Conservation (phyloP, 768 basidiomycete species). For the Exidia glandulosa region DNA sequence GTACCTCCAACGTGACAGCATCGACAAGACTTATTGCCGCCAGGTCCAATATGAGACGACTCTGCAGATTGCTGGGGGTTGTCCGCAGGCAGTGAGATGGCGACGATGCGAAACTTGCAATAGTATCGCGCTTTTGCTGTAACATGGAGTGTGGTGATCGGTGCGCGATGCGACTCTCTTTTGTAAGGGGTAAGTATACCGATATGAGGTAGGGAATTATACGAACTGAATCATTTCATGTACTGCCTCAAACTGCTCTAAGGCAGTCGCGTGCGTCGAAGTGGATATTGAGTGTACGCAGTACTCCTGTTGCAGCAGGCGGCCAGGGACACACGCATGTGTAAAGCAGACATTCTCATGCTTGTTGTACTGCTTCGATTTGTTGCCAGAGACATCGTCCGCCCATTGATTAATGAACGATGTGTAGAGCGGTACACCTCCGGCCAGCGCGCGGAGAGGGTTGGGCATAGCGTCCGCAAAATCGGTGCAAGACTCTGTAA, state of each 20-base stretch:
- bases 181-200: neutral
- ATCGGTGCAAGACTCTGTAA: too few relatives aligned
- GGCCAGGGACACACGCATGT: constrained; percentile 24
- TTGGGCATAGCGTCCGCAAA: too few relatives aligned
- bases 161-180: constrained; percentile 7
- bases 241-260: constrained; percentile 28
- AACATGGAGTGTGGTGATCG: constrained; percentile 1
- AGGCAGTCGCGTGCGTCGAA: constrained; percentile 23
- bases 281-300: constrained; percentile 30
- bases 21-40: constrained; percentile 8
- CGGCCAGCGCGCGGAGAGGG: constrained; percentile 1
- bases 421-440: constrained; percentile 14
- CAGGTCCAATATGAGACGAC: constrained; percentile 8
- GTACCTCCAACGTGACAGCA: constrained; percentile 7
- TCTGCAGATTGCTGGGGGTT: constrained; percentile 14
- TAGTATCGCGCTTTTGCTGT: neutral
- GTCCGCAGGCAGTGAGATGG: constrained; percentile 7
- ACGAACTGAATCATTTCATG: constrained; percentile 23
- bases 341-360: constrained; percentile 32
- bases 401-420: constrained; percentile 32
- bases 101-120: constrained; percentile 1
- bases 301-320: constrained; percentile 25
- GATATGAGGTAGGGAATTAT: constrained; percentile 38
- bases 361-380: constrained; percentile 34
- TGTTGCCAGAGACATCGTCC: constrained; percentile 36